phyloP scores from a whole-genome alignment of 2,329 filamentous ascomycete genomes.

The Talaromyces atroroseus region DNA sequence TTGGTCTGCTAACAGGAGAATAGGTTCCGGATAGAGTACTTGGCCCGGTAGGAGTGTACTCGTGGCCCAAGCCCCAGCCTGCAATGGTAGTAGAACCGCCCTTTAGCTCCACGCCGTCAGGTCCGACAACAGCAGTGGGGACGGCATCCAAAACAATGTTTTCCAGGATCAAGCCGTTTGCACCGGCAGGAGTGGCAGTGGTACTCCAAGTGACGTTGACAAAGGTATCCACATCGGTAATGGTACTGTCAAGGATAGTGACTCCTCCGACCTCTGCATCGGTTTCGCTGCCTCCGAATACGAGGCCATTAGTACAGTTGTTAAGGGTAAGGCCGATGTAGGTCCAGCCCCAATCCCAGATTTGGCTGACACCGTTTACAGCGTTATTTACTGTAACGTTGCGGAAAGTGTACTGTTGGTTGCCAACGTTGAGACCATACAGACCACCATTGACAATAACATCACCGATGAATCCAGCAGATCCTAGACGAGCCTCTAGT shows the following conservation, averaged over 20 bases:
- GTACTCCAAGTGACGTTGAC: slow-evolving; percentile 44
- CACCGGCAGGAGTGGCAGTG: slow-evolving; percentile 37
- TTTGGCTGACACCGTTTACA: slow-evolving; percentile 50
- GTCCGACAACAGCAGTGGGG: slow-evolving; percentile 37
- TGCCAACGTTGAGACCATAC: slow-evolving; percentile 56
- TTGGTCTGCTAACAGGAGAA: slow-evolving; percentile 39
- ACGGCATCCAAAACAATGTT: slow-evolving; percentile 52
- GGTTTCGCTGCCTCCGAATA: slow-evolving; percentile 39
- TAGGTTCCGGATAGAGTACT: slow-evolving; percentile 41
- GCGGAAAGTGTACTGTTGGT: slow-evolving; percentile 59
- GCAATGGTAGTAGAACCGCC: slow-evolving; percentile 31
- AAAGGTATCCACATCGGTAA: slow-evolving; percentile 46
- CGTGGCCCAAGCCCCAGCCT: slow-evolving; percentile 42
- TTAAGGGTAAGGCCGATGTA: slow-evolving; percentile 48
- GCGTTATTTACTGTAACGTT: slow-evolving; percentile 51
- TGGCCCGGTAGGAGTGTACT: slow-evolving; percentile 42
- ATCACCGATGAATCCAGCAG: slow-evolving; percentile 57
- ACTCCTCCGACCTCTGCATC: slow-evolving; percentile 51
- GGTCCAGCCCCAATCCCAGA: slow-evolving; percentile 59
- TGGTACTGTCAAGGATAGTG: slow-evolving; percentile 51
- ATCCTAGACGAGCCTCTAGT: slow-evolving; percentile 27
- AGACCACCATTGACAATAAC: slow-evolving; percentile 56
- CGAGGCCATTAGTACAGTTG: slow-evolving; percentile 50
- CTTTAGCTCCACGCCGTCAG: slow-evolving; percentile 29
- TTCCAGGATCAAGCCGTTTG: slow-evolving; percentile 50